Evolutionary conservation across 176 grass and related monocot genomes (phyloP).

Genomic region (Lolium rigidum): DNA sequence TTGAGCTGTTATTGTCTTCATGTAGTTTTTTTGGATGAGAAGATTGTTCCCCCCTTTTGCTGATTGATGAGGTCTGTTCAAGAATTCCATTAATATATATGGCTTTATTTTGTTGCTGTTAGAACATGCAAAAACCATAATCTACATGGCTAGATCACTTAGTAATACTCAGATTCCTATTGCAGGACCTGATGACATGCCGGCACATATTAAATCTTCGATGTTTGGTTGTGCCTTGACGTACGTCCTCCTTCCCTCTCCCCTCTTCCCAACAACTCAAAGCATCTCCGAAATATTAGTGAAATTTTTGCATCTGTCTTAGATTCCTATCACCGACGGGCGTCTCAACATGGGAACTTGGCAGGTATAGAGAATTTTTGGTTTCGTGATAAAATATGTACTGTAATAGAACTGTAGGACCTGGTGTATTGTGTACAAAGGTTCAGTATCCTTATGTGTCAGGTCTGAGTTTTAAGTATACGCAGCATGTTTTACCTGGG

Average conservation of each 20-base stretch:
- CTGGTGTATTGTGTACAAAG: not conserved
- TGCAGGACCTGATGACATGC: constrained; percentile 98
- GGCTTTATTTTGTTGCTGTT: constrained; percentile 10
- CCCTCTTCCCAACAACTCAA: not conserved
- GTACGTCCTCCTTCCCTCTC: constrained; percentile 43
- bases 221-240: constrained; percentile 93
- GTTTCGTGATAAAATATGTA: not conserved
- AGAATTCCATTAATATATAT: not conserved
- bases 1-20: not conserved
- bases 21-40: not conserved
- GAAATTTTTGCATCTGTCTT: constrained; percentile 34
- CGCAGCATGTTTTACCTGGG: constrained; percentile 1
- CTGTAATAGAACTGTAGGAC: not conserved
- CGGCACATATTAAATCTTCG: constrained; percentile 97
- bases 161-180: constrained; percentile 40
- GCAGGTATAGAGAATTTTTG: constrained; percentile 57
- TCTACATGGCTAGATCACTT: constrained; percentile 35
- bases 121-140: not conserved
- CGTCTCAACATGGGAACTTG: constrained; percentile 95
- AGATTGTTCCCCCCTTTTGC: not conserved
- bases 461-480: constrained; percentile 6
- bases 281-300: constrained; percentile 22
- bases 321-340: constrained; percentile 87
- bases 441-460: not conserved
- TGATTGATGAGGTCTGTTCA: not conserved